A percentile compares a stretch with the other conserved stretches of the same genome.
Evolutionary conservation across 192 early-diverging fungal genomes (phyloP).

Genomic region (Coemansia sp.): DNA sequence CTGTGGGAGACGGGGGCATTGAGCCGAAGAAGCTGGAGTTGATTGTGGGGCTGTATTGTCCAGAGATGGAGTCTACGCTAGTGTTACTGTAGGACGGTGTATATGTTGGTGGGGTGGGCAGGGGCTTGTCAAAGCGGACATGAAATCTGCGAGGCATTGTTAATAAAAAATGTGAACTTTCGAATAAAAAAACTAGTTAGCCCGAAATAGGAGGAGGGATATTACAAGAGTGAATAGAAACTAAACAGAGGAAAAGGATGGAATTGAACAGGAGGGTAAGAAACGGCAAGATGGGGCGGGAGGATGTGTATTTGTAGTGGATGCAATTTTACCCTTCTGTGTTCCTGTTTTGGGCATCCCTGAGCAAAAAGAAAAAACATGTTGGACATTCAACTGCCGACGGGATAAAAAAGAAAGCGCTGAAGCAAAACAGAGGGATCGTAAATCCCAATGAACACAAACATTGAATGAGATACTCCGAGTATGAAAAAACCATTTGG

Average conservation of each 20-base stretch:
- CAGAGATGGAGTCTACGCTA: neutral
- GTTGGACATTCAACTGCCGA: neutral
- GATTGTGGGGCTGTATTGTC: neutral
- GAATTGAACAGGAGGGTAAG: no score
- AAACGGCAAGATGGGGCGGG: neutral
- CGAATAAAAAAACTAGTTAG: neutral
- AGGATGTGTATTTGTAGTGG: neutral
- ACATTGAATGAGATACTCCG: constrained; percentile 1
- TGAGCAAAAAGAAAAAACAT: neutral
- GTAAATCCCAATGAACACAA: neutral
- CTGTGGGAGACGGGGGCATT: neutral
- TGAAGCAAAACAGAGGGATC: neutral
- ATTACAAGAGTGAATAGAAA: neutral
- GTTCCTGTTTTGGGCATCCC: neutral
- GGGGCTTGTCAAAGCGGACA: neutral
- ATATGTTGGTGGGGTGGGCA: neutral
- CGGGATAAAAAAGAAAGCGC: neutral
- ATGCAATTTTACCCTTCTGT: neutral
- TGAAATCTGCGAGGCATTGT: neutral
- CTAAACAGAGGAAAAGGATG: neutral
- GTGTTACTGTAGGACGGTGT: neutral
- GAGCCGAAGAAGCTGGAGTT: neutral
- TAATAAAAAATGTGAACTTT: neutral
- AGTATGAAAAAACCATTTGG: neutral
- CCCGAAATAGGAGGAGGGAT: neutral